Base-by-base conservation (phyloP, 257 asterid genomes). In the Primulina tabacum region DNA sequence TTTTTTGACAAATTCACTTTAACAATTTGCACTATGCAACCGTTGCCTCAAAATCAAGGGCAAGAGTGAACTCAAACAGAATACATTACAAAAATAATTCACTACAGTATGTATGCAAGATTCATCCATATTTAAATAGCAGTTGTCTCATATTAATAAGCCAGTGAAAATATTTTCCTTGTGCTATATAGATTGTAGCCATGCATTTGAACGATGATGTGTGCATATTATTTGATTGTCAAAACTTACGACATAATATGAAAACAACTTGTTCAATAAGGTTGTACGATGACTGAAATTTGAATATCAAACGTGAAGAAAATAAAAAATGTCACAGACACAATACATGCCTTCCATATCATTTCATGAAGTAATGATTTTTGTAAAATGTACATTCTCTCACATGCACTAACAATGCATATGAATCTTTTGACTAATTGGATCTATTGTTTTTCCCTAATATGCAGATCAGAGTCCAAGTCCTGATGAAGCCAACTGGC, bases 401-500 rank as follows among this genome's bases (percentile, higher is more conserved):
- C 2, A 28, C 30, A 28, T 2, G 30, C 30, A 3, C 30, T 28
- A 28, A 28, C 30, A 28, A 28, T 28, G 30, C 30, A 28, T 28
- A 28, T 28, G 30, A 28, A 28, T 28, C 30, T 28, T 28, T 28
- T 28, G 30, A 28, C 30, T 28, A 50, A 66, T 55, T 38, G 26
- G 43, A 18, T 70, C 17, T 72, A 32, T 76, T 75, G 77, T 58
- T 71, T 71, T 78, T 62, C 74, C 63, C 69, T 43, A 28, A 76
- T 69, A 64, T 69, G 62, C 75, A 67, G 84, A 79, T 64, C 84
- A 79, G 69, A 71, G 71, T 74, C 77, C 77, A 34, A 78, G 72
- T 69, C 82, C 80, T 26, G 84, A 83, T 32, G 95, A 82, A 72
- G 87, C 76, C 69, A 89, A 82, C 77, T 85, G 95, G 95, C 73